Percentiles rank a stretch among this genome's conserved stretches.
phyloP scores from a whole-genome alignment of 2,329 filamentous ascomycete species.

The Venturia asperata region DNA sequence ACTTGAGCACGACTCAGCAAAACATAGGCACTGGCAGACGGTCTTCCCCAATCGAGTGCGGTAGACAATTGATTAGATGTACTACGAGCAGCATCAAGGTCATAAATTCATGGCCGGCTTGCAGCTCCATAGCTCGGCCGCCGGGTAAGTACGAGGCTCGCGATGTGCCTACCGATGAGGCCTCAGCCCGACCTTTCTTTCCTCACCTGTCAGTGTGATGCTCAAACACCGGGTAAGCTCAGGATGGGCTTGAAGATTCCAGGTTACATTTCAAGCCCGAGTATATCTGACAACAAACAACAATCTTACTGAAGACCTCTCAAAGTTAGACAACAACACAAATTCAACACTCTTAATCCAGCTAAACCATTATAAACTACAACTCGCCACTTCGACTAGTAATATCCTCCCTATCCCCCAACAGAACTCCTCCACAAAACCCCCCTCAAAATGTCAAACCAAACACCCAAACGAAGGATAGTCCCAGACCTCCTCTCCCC shows the following conservation, averaged over 20 bases:
- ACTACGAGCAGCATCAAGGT: no score
- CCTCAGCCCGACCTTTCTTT: not conserved
- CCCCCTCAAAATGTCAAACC: not conserved
- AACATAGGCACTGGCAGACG: no score
- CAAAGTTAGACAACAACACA: not conserved
- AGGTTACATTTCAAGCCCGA: not conserved
- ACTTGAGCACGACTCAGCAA: not conserved
- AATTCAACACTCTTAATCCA: not conserved
- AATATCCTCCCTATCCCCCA: no score
- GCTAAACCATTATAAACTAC: not conserved
- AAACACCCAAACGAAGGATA: not conserved
- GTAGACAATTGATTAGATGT: no score
- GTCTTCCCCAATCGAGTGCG: no score
- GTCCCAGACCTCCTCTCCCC: not conserved
- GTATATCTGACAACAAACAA: not conserved
- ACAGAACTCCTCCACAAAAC: not conserved
- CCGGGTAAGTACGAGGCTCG: not conserved
- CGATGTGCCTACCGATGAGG: not conserved
- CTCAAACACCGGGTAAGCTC: not conserved
- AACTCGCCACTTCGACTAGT: not conserved
- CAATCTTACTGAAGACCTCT: not conserved
- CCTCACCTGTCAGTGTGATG: not conserved
- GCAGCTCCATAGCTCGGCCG: not conserved
- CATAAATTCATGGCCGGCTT: not conserved
- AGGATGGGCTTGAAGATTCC: not conserved